Percentiles rank a stretch among this genome's conserved stretches.
Conservation (phyloP, 345 rosid species). For the Punica granatum region DNA sequence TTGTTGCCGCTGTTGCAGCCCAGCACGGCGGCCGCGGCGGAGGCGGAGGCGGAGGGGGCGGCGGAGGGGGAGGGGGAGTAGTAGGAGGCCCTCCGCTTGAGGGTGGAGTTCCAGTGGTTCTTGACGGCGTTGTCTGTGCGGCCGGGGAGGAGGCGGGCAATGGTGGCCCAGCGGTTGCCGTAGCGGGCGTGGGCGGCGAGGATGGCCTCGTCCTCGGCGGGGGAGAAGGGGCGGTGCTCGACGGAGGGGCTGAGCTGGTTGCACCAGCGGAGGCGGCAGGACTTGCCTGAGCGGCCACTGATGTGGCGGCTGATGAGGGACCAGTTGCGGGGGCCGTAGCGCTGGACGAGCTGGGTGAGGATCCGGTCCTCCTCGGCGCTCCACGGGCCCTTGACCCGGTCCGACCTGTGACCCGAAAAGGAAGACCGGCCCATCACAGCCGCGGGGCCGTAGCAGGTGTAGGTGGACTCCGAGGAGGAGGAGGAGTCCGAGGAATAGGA, state of each 20-base stretch:
- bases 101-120: constrained; percentile 65
- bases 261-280: constrained; percentile 62
- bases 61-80: not conserved
- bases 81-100: constrained; percentile 14
- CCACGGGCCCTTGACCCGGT: constrained; percentile 54
- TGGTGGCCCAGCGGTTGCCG: constrained; percentile 65
- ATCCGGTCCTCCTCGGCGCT: constrained; percentile 49
- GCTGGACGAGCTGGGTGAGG: constrained; percentile 35
- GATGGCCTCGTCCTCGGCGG: constrained; percentile 43
- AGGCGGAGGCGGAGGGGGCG: not conserved
- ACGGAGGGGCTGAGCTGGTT: constrained; percentile 58
- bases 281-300: constrained; percentile 57
- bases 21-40: constrained; percentile 2
- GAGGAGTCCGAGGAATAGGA: not conserved
- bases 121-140: constrained; percentile 59
- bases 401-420: not conserved
- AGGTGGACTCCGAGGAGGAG: constrained; percentile 9
- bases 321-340: constrained; percentile 63
- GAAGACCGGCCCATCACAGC: too few relatives aligned
- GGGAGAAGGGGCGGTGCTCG: constrained; percentile 54
- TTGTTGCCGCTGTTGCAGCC: not conserved
- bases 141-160: constrained; percentile 49
- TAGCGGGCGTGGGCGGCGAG: constrained; percentile 45
- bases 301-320: constrained; percentile 44
- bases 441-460: not conserved